Conservation (phyloP, 2,329 filamentous ascomycete genomes). For the Amauroascus niger region DNA sequence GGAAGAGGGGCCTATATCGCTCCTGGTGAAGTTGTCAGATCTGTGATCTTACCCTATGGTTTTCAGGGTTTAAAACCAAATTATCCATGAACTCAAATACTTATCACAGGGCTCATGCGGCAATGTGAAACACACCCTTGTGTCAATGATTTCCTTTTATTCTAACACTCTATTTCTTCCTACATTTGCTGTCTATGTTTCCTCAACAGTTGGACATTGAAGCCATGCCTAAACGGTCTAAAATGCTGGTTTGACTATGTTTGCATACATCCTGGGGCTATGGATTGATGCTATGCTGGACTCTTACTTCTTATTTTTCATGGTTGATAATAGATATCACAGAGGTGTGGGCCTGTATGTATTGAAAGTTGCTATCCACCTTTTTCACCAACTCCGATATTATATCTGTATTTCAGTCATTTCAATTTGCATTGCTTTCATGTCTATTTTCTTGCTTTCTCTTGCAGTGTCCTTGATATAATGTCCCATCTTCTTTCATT, state of each 20-base stretch:
- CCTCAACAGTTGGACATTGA: not conserved
- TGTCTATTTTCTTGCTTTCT: not conserved
- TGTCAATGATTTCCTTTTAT: not conserved
- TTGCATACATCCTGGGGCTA: not conserved
- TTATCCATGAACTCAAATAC: conserved; percentile 20
- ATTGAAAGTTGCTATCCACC: not conserved
- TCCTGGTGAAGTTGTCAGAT: conserved; percentile 37
- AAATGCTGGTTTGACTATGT: not conserved
- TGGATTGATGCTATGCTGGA: not conserved
- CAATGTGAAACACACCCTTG: not conserved
- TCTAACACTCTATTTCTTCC: not conserved
- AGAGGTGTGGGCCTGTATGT: not conserved
- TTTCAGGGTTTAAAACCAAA: conserved; percentile 35
- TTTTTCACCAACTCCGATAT: too few relatives aligned
- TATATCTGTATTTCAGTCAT: not conserved
- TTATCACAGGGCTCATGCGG: not conserved
- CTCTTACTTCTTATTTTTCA: not conserved
- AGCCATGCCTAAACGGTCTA: not conserved
- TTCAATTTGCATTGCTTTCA: not conserved
- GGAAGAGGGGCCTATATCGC: conserved; percentile 37
- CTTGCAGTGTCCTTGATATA: not conserved
- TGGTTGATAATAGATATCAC: not conserved
- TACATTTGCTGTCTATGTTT: not conserved
- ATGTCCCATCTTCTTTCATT: not conserved
- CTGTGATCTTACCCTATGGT: conserved; percentile 36